Base-by-base conservation (phyloP, 352 stramenopile species). In the Aphanomyces cochlioides region DNA sequence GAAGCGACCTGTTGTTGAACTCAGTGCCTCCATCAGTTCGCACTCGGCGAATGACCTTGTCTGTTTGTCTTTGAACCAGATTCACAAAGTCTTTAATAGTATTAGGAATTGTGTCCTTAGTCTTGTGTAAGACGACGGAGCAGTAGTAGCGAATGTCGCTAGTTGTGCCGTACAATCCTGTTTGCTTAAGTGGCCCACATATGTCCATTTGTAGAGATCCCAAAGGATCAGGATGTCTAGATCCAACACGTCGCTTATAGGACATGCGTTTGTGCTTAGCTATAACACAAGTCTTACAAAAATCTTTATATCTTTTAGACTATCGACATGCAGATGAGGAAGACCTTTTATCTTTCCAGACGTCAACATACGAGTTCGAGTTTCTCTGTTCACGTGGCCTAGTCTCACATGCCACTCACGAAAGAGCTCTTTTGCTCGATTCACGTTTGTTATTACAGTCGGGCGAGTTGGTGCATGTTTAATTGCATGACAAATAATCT, bases 181-280 rank as follows among this genome's bases (percentile, higher is more conserved):
- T 19, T 53, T 53, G 45, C n/a, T 53, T 53, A 53, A 53, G 45
- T 15, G 45, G 45, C 13, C 45, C 45, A 53, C 45, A 53, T n/a
- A 2, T 53, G 45, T 53, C 45, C 13, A 19, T 19, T 1, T 15
- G 45, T 53, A 15, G 45, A 2, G 45, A 19, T 53, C 13, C 45
- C 45, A n/a, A n/a, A n/a, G n/a, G n/a, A n/a, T n/a, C n/a, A n/a
- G n/a, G n/a, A n/a, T n/a, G n/a, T n/a, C n/a, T n/a, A n/a, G n/a
- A n/a, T n/a, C n/a, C n/a, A n/a, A 53, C 45, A 15, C 13, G n/a
- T 19, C 45, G 13, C n/a, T 53, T 53, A 15, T 53, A 53, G 2
- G 45, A 53, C 45, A 53, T 53, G 13, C 45, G n/a, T 19, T n/a
- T n/a, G 2, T 53, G 45, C 45, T 53, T 53, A n/a, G n/a, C 45